Evolutionary conservation across 495 filamentous ascomycete genomes (phyloP), one percentile per base, ranked within the genome.

Genomic region (Pseudomonodictys pantanalensis): DNA sequence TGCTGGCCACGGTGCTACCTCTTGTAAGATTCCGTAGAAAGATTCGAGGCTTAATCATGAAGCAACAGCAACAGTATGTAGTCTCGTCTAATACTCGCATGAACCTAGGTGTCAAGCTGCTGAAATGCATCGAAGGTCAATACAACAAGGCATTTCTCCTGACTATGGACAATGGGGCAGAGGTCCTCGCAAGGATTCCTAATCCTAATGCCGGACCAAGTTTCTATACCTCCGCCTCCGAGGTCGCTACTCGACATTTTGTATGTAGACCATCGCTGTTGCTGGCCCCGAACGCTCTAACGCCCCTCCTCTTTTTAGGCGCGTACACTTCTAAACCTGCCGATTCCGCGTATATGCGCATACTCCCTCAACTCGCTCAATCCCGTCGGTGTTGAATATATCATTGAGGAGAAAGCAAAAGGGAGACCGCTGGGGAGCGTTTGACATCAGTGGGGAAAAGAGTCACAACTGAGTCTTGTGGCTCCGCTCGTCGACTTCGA

Each of bases 161-260:
- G 49, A 75, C 50, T 52, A 73, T 77, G 72, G 70, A 75, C 38
- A 75, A 75, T 61, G 72, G 73, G 17, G 20, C 32, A 4, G 73
- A 76, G 41, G 64, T 76, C 18, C 55, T 76, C 61, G 72, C 70
- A 52, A 74, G 72, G 54, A 58, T 75, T 25, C 71, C 70, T 2
- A 72, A 72, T 49, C 70, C 68, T 2, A 71, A 72, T 57, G 70
- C 71, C 4, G 70, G 71, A 11, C 67, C 69, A 56, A 53, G 65
- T 23, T 61, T 49, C 25, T 69, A 54, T 48, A 58, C 65, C 2
- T 53, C 60, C 23, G 65, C 71, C 2, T 72, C 67, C 25, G 70
- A 75, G 38, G 74, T 76, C 20, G 74, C 74, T 50, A 75, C 74
- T 29, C 69, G 56, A 17, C 49, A 70, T 48, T 66, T 76, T 35